Base-by-base conservation (phyloP, 2,329 filamentous ascomycete species). In the Talaromyces piceae region DNA sequence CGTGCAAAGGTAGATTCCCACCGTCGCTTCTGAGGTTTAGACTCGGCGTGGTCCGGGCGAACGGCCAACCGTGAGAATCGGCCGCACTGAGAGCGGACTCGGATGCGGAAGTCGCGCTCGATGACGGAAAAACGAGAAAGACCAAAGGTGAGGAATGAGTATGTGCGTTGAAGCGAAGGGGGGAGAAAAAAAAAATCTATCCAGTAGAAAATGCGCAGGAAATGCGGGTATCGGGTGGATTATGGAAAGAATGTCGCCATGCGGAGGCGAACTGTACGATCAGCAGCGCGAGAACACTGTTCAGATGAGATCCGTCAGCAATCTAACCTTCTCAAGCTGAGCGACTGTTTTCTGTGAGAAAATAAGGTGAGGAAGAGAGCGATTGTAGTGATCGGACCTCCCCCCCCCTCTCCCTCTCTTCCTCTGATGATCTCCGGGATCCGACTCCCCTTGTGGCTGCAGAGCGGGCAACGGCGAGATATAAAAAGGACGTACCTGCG, bases 181-280 rank as follows among this genome's bases (percentile, higher is more conserved):
- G 48, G 22, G 12, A 30, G 16, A 28, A 49, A 49, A 30, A 18
- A 30, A 22, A 28, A 49, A 49, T 49, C 51, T 53, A 53, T 53
- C 51, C 51, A 49, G 51, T 53, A 53, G 46, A 53, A 46, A 49
- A 49, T 31, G 41, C 37, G 26, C 11, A 20, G 39, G 30, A 30
- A 31, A 41, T 39, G 41, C 22, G 47, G 47, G 30, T 37, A n/a
- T 45, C 16, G 20, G 39, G 20, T 43, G 39, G 39, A 43, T 43
- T 43, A 43, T 43, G 39, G 23, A 43, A 43, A 43, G 39, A 43
- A 43, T 46, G 45, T 33, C 30, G 50, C 43, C 41, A 33, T 52
- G 27, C 41, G 26, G 41, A 47, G 25, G 41, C 46, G 47, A 52
- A 25, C 47, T 45, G 45, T 52, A 41, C 50, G 45, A 41, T 30